A percentile compares a stretch with the other conserved stretches of the same genome.
phyloP scores from a whole-genome alignment of 495 filamentous ascomycete genomes.

The Penicillium atrosanguineum region DNA sequence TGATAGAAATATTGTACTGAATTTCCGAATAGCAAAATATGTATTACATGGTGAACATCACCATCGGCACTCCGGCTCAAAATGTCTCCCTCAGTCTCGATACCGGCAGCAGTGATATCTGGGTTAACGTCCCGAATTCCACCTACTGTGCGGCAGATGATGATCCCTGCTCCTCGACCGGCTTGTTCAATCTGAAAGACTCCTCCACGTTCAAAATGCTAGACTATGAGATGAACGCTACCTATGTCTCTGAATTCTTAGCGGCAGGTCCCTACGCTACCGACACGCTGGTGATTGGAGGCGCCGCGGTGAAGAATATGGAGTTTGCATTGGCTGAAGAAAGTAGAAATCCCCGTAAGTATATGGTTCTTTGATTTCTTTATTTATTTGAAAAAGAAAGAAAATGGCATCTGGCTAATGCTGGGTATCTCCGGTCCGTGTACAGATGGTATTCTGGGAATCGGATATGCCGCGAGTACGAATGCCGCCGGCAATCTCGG shows the following conservation, averaged over 20 bases:
- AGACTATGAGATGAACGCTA: constrained; percentile 64
- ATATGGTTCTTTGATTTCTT: neutral
- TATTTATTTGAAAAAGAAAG: no score
- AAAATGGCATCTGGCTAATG: no score
- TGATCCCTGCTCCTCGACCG: constrained; percentile 45
- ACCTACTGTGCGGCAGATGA: constrained; percentile 20
- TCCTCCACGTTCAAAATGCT: constrained; percentile 70
- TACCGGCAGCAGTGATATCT: constrained; percentile 80
- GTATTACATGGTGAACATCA: constrained; percentile 65
- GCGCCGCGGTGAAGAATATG: constrained; percentile 52
- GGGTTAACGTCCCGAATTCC: constrained; percentile 41
- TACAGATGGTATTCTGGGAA: constrained; percentile 74
- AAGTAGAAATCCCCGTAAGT: constrained; percentile 48
- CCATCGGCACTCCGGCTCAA: constrained; percentile 64
- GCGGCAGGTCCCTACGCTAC: constrained; percentile 73
- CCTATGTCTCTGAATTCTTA: constrained; percentile 72
- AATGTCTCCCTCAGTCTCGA: constrained; percentile 61
- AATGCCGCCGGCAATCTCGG: constrained; percentile 51
- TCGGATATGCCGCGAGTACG: constrained; percentile 59
- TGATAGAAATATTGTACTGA: constrained; percentile 4
- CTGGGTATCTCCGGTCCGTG: no score
- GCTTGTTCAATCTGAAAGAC: constrained; percentile 54
- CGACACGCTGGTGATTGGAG: constrained; percentile 67
- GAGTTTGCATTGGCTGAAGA: constrained; percentile 76
- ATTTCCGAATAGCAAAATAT: constrained; percentile 43